A percentile compares a stretch with the other conserved stretches of the same genome.
These are phyloP conservation scores for Lepiota subincarnata DNA, from an alignment of 768 basidiomycete genomes.

Conservation along the genomic window DNA sequence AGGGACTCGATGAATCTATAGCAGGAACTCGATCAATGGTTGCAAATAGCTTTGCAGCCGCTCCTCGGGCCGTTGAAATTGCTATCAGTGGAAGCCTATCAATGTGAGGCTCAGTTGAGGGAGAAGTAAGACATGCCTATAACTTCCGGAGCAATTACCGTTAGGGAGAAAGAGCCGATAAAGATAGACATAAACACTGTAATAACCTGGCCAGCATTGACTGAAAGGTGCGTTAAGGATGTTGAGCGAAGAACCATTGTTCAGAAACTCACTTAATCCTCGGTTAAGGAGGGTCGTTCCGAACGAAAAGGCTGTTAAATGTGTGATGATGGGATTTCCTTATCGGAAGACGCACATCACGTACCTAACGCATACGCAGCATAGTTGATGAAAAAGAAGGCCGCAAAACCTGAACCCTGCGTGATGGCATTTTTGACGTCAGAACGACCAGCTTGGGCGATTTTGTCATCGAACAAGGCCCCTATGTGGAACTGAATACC, in stretches of 20 bases:
- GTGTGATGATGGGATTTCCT: neutral
- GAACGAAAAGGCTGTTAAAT: slow-evolving; percentile 62
- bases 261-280: slow-evolving; percentile 34
- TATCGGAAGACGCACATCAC: slow-evolving; percentile 12
- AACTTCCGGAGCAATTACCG: slow-evolving; percentile 71
- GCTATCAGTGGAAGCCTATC: slow-evolving; percentile 21
- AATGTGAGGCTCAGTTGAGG: slow-evolving; percentile 33
- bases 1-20: slow-evolving; percentile 66
- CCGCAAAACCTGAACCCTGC: slow-evolving; percentile 51
- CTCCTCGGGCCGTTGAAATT: slow-evolving; percentile 63
- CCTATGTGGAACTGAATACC: slow-evolving; percentile 60
- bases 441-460: slow-evolving; percentile 38
- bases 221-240: slow-evolving; percentile 22
- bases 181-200: slow-evolving; percentile 74
- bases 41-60: slow-evolving; percentile 76
- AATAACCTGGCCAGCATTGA: slow-evolving; percentile 60
- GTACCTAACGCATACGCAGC: slow-evolving; percentile 54
- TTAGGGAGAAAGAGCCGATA: slow-evolving; percentile 79
- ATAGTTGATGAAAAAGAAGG: slow-evolving; percentile 76
- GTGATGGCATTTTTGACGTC: slow-evolving; percentile 48
- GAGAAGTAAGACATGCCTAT: slow-evolving; percentile 53
- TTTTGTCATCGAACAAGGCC: slow-evolving; percentile 52
- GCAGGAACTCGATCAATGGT: slow-evolving; percentile 77
- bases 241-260: neutral
- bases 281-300: slow-evolving; percentile 72